These are phyloP conservation scores for Entomortierella beljakovae DNA, from an alignment of 192 early-diverging fungal genomes.

Conservation along the genomic window DNA sequence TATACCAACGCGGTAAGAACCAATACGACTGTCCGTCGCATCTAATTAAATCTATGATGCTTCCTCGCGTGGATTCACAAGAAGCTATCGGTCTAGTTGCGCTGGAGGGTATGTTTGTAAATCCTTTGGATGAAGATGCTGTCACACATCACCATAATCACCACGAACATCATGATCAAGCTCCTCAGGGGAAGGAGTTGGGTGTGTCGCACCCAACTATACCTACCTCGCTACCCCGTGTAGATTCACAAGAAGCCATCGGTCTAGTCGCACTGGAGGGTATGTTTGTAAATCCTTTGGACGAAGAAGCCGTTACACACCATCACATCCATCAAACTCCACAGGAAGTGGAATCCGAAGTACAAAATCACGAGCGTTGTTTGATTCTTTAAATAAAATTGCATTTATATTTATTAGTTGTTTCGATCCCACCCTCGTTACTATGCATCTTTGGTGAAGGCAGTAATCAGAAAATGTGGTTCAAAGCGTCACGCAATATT, in stretches of 20 bases:
- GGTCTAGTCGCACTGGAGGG: conserved; percentile 39
- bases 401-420: not conserved
- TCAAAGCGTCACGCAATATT: too few relatives aligned
- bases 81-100: conserved; percentile 46
- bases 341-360: not conserved
- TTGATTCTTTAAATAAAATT: not conserved
- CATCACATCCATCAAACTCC: too few relatives aligned
- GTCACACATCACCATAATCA: not conserved
- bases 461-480: not conserved
- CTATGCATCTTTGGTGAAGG: too few relatives aligned
- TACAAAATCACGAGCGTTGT: conserved; percentile 5
- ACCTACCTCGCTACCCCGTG: too few relatives aligned
- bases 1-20: conserved; percentile 14
- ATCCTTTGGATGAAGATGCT: not conserved
- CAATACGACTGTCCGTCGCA: conserved; percentile 35
- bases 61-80: conserved; percentile 39
- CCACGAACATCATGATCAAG: not conserved
- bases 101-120: conserved; percentile 42
- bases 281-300: conserved; percentile 15
- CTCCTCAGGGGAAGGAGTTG: too few relatives aligned
- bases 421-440: not conserved
- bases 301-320: not conserved
- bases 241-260: conserved; percentile 43
- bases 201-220: too few relatives aligned
- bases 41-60: conserved; percentile 16